Conservation (phyloP, 371 early-diverging fungal genomes). For the Mortierella sp. region DNA sequence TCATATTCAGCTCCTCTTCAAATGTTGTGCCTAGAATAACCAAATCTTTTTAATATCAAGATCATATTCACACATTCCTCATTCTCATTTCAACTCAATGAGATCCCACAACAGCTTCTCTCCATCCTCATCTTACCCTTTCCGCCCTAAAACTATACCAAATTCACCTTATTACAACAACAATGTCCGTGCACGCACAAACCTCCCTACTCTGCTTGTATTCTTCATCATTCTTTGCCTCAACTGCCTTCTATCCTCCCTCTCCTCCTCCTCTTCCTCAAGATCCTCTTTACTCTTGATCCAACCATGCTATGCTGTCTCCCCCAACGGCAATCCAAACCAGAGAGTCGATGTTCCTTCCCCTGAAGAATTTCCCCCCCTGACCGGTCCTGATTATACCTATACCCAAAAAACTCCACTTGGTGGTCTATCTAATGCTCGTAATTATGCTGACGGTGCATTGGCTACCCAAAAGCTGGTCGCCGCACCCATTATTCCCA, state of each 20-base stretch:
- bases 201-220: neutral
- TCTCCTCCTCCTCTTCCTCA: conserved; percentile 4
- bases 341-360: conserved; percentile 54
- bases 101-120: neutral
- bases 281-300: conserved; percentile 4
- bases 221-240: conserved; percentile 24
- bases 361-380: conserved; percentile 26
- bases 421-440: conserved; percentile 20
- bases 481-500: conserved; percentile 40
- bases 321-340: conserved; percentile 16
- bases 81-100: conserved; percentile 11
- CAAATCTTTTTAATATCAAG: too few relatives aligned
- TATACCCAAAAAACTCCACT: conserved; percentile 43
- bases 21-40: too few relatives aligned
- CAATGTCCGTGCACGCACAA: conserved; percentile 15
- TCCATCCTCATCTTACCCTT: neutral
- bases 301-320: conserved; percentile 25
- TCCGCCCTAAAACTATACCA: neutral
- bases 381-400: conserved; percentile 32
- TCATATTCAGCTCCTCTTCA: too few relatives aligned
- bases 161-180: neutral
- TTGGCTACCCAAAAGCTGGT: conserved; percentile 46
- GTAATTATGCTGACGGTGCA: conserved; percentile 40
- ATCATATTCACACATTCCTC: neutral
- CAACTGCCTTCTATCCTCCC: conserved; percentile 26